A percentile compares a stretch with the other conserved stretches of the same genome.
Evolutionary conservation across 306 rosid genomes (phyloP).

Genomic region (Erythrophleum fordii): DNA sequence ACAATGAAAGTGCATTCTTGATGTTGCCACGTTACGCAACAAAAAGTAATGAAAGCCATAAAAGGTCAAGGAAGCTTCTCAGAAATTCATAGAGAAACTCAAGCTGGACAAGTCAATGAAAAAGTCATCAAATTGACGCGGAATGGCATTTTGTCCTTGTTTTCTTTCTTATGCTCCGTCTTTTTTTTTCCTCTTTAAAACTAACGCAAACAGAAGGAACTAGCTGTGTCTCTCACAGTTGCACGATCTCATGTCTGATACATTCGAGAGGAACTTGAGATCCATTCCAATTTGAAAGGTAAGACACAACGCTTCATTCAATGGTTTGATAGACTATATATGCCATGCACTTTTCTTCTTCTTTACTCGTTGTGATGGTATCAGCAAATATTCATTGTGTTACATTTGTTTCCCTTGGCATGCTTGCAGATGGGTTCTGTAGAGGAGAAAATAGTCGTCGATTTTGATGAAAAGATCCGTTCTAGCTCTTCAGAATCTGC

Average conservation of each 20-base stretch:
- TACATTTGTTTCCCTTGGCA: neutral
- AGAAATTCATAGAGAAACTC: too few relatives aligned
- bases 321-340: neutral
- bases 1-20: too few relatives aligned
- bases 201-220: too few relatives aligned
- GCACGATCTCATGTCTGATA: neutral
- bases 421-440: constrained; percentile 35
- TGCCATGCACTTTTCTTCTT: neutral
- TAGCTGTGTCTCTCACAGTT: neutral
- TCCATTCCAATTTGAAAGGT: neutral
- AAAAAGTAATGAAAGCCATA: too few relatives aligned
- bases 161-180: too few relatives aligned
- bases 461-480: constrained; percentile 54
- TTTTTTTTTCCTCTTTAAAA: too few relatives aligned
- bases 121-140: too few relatives aligned
- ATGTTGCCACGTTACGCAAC: too few relatives aligned
- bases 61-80: too few relatives aligned
- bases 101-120: too few relatives aligned
- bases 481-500: constrained; percentile 47
- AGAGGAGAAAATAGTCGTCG: constrained; percentile 8
- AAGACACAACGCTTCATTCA: too few relatives aligned
- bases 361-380: neutral
- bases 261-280: neutral
- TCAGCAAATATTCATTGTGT: neutral
- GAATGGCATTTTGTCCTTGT: too few relatives aligned